Conservation (phyloP, 257 asterid genomes). For the Handroanthus guayacan region DNA sequence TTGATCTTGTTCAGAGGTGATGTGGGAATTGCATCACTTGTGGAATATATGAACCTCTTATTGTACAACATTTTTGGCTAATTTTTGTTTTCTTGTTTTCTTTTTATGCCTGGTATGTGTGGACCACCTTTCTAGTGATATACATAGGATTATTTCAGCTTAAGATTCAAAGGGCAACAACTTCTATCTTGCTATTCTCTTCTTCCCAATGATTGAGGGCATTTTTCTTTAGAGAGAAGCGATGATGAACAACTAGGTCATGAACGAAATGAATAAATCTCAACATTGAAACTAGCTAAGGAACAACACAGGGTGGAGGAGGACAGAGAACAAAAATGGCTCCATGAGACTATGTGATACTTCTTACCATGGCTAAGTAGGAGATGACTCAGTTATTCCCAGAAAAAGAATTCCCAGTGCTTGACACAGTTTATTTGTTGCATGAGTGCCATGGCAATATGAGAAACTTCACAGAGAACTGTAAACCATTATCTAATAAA, state of each 20-base stretch:
- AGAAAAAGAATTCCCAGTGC: not conserved
- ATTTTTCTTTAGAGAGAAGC: not conserved
- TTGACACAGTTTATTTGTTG: not conserved
- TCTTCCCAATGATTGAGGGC: not conserved
- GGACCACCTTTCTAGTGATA: not conserved
- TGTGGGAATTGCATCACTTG: too few relatives aligned
- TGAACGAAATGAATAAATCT: not conserved
- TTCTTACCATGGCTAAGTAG: not conserved
- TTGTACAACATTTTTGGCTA: not conserved
- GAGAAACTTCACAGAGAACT: not conserved
- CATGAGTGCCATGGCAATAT: not conserved
- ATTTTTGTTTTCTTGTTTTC: not conserved
- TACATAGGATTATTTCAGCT: not conserved
- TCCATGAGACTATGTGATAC: not conserved
- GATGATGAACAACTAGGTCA: not conserved
- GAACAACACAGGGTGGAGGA: not conserved
- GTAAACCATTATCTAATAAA: not conserved
- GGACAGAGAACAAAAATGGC: not conserved
- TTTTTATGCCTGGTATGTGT: not conserved
- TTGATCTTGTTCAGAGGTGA: slow-evolving; percentile 5
- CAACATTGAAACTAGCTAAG: not conserved
- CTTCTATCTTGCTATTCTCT: not conserved
- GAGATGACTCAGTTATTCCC: not conserved
- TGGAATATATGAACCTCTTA: slow-evolving; percentile 2
- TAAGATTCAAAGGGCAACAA: not conserved